Conservation (phyloP, 169 alveolate species). For the Eimeria praecox region DNA sequence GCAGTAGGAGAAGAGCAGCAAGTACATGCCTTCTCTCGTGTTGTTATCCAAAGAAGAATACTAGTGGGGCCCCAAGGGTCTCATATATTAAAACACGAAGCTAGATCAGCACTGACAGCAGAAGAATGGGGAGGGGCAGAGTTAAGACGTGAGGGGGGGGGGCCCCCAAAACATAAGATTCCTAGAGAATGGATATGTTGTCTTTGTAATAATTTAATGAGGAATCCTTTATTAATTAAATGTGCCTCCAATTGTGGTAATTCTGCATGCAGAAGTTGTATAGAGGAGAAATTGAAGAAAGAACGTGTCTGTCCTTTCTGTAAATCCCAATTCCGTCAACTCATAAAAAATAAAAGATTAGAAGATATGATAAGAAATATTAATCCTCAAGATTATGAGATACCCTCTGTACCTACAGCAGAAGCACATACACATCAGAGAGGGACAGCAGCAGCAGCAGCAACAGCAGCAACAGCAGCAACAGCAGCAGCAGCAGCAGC, state of each 20-base stretch:
- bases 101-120: conserved; percentile 28
- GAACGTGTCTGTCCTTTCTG: conserved; percentile 61
- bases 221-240: conserved; percentile 35
- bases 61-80: background rate
- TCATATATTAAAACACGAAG: conserved; percentile 19
- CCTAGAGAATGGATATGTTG: conserved; percentile 74
- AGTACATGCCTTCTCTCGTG: conserved; percentile 42
- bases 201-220: conserved; percentile 51
- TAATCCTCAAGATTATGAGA: conserved; percentile 29
- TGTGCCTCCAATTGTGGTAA: conserved; percentile 63
- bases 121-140: conserved; percentile 54
- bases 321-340: conserved; percentile 51
- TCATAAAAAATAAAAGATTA: conserved; percentile 63
- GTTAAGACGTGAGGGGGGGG: conserved; percentile 2
- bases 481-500: background rate
- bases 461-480: background rate
- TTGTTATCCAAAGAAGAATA: conserved; percentile 54
- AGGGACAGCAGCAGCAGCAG: too few species aligned
- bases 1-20: conserved; percentile 47
- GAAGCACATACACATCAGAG: background rate
- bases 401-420: conserved; percentile 5
- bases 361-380: conserved; percentile 33
- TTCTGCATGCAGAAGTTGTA: conserved; percentile 52
- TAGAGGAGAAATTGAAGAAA: conserved; percentile 28
- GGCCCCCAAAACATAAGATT: conserved; percentile 6